phyloP scores from a whole-genome alignment of 1,139 yeast genomes.

The Yamadazyma sp. region DNA sequence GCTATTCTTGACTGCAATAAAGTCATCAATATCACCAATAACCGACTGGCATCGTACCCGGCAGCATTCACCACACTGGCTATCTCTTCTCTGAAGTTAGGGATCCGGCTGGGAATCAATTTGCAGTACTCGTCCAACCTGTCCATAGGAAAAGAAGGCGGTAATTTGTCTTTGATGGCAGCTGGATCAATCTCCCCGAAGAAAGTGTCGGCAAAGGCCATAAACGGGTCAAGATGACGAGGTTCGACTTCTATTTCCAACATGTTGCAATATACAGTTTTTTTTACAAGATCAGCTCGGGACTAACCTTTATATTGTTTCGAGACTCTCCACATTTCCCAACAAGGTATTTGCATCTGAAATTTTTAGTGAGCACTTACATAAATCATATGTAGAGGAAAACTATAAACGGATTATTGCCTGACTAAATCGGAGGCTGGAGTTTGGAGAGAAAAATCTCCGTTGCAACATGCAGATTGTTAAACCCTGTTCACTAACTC shows the following conservation, averaged over 20 bases:
- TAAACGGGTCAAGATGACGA: conserved; percentile 11
- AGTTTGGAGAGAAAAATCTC: no score
- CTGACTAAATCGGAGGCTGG: no score
- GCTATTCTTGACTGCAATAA: conserved; percentile 31
- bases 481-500: background rate
- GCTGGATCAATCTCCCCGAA: conserved; percentile 35
- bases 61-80: conserved; percentile 18
- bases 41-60: conserved; percentile 19
- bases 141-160: conserved; percentile 27
- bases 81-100: conserved; percentile 25
- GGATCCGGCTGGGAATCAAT: conserved; percentile 32
- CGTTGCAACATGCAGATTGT: background rate
- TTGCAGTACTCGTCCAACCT: conserved; percentile 34
- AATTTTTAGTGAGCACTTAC: background rate
- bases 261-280: no score
- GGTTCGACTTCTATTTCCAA: conserved; percentile 8
- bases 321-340: background rate
- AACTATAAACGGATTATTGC: no score
- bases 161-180: conserved; percentile 26
- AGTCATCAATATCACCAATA: conserved; percentile 25
- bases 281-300: no score
- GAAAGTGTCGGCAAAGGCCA: conserved; percentile 36
- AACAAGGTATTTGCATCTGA: conserved; percentile 2
- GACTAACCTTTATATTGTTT: no score
- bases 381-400: background rate